Evolutionary conservation across 2,329 filamentous ascomycete genomes (phyloP), one percentile per base, ranked within the genome.

Genomic region (Colletotrichum noveboracense): DNA sequence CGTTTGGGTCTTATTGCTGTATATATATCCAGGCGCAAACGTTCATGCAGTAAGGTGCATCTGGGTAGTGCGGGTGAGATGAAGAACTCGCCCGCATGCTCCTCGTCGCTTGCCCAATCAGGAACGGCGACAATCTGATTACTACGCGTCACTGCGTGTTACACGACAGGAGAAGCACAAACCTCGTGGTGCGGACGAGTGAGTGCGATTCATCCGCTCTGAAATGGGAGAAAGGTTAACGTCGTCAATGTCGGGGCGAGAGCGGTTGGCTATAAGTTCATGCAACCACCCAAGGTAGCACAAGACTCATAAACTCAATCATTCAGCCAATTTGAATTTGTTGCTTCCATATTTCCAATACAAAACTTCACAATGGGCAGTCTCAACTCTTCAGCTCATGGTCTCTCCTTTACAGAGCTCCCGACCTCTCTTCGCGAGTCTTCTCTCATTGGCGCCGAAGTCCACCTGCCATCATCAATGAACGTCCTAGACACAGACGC

Each of bases 241-340:
- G 43, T 21, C 6, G n/a, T 4, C n/a, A 0, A 48, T 48, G 43
- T 13, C 43, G 13, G n/a, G n/a, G 43, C 43, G n/a, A 52, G 43
- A 13, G n/a, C 12, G 6, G 0, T 21, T 52, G n/a, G n/a, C 10
- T 52, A 52, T 52, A 21, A 52, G 43, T 52, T 52, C 43, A 21
- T 52, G n/a, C 43, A 52, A 10, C 0, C 2, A 48, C 38, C 38
- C 18, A 0, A 5, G n/a, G n/a, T 21, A 21, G 0, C 0, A 21
- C 43, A 52, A 13, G n/a, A 3, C 43, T 52, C n/a, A 52, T 52
- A n/a, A 52, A 21, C n/a, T 1, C 43, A 3, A 2, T 6, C 0
- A 7, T 21, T 13, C 43, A 7, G 10, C 4, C n/a, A n/a, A n/a
- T n/a, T n/a, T n/a, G n/a, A n/a, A n/a, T n/a, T n/a, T n/a, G n/a